A percentile compares a stretch with the other conserved stretches of the same genome.
Conservation (phyloP, 495 filamentous ascomycete species). For the Aspergillus olivimuriae region DNA sequence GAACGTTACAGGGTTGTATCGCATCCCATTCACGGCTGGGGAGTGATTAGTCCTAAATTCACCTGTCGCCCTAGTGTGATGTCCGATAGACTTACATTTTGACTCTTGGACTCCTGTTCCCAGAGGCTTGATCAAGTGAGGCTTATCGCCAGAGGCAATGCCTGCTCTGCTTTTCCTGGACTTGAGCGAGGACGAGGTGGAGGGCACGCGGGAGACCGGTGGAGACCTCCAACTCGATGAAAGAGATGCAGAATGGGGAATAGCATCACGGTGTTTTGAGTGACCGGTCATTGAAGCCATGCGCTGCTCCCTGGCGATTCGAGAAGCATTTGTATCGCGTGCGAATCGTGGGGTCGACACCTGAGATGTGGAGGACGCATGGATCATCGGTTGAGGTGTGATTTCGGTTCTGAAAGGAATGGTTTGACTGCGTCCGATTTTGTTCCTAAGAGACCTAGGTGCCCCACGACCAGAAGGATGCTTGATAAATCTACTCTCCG, state of each 20-base stretch:
- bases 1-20: slow-evolving; percentile 77
- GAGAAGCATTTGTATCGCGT: slow-evolving; percentile 82
- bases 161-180: slow-evolving; percentile 51
- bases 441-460: slow-evolving; percentile 56
- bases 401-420: slow-evolving; percentile 34
- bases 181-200: slow-evolving; percentile 31
- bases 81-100: slow-evolving; percentile 53
- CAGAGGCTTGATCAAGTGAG: slow-evolving; percentile 66
- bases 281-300: slow-evolving; percentile 47
- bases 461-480: slow-evolving; percentile 66
- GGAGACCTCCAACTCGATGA: slow-evolving; percentile 82
- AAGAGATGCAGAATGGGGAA: slow-evolving; percentile 53
- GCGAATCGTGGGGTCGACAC: slow-evolving; percentile 74
- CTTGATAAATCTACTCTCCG: slow-evolving; percentile 76
- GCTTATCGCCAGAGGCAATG: slow-evolving; percentile 50
- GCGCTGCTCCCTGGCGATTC: slow-evolving; percentile 83
- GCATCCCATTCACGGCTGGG: slow-evolving; percentile 91
- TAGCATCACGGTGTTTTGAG: slow-evolving; percentile 38
- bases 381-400: slow-evolving; percentile 52
- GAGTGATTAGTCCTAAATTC: too few relatives aligned
- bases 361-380: slow-evolving; percentile 37
- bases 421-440: slow-evolving; percentile 50
- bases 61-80: too few relatives aligned
- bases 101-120: slow-evolving; percentile 52
- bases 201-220: slow-evolving; percentile 50